phyloP scores from a whole-genome alignment of 495 filamentous ascomycete genomes.

The Lepraria neglecta region DNA sequence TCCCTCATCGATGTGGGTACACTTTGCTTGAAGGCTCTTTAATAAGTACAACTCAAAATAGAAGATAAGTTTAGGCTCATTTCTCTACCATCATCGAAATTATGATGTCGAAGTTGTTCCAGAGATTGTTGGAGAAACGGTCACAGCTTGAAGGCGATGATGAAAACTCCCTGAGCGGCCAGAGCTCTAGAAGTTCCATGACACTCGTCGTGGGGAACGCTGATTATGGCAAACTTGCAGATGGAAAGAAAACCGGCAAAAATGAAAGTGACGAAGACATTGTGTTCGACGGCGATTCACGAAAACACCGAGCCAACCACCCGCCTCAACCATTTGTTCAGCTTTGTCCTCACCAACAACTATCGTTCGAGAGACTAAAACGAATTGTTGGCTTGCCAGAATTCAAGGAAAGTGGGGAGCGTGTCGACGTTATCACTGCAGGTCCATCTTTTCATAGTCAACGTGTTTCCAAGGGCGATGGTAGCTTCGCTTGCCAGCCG shows the following conservation, averaged over 20 bases:
- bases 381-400: no score
- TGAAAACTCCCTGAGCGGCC: background rate
- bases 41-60: no score
- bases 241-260: background rate
- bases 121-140: background rate
- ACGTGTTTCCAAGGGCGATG: background rate
- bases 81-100: no score
- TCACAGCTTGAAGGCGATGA: background rate
- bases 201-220: background rate
- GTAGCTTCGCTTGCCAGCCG: background rate
- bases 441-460: no score
- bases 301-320: background rate
- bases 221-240: background rate
- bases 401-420: background rate
- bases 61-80: no score
- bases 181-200: slow-evolving; percentile 2
- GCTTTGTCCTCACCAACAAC: background rate
- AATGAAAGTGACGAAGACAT: background rate
- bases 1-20: no score
- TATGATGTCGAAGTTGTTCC: background rate
- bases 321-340: background rate
- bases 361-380: background rate
- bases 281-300: background rate
- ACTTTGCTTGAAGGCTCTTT: no score
- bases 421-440: background rate